phyloP scores from a whole-genome alignment of 2,329 filamentous ascomycete genomes.

The Diaporthe capsici region DNA sequence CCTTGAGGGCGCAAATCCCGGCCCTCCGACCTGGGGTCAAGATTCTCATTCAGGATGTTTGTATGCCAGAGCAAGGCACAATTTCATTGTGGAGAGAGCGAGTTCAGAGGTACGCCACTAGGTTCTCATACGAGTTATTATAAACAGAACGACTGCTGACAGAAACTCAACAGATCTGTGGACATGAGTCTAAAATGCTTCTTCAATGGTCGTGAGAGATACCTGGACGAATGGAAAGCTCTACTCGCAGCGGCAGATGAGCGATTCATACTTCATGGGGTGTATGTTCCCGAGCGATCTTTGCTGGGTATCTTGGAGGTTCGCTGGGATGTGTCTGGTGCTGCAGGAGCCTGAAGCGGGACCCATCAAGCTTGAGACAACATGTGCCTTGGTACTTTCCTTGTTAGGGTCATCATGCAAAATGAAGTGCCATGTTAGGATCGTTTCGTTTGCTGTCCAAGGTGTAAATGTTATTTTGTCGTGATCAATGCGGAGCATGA shows the following conservation, averaged over 20 bases:
- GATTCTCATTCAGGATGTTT: not conserved
- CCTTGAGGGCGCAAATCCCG: slow-evolving; percentile 46
- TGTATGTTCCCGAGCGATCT: not conserved
- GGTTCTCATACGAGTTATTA: not conserved
- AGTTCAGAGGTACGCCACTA: not conserved
- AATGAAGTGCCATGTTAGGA: no score
- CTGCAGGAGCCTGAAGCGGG: not conserved
- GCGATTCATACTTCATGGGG: slow-evolving; percentile 7
- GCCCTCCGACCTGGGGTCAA: not conserved
- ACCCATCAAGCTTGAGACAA: not conserved
- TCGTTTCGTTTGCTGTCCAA: no score
- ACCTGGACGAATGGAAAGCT: slow-evolving; percentile 9
- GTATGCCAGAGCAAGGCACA: not conserved
- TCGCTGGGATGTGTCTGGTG: not conserved
- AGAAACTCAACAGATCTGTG: not conserved
- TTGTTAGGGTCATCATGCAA: not conserved
- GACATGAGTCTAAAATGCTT: not conserved
- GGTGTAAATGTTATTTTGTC: no score
- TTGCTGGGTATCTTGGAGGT: not conserved
- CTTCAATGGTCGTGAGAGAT: slow-evolving; percentile 7
- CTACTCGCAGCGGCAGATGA: slow-evolving; percentile 1
- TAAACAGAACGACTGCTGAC: not conserved
- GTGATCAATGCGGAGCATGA: no score
- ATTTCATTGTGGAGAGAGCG: not conserved
- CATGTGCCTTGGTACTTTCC: not conserved